Base-by-base conservation (phyloP, 768 basidiomycete species). In the Russula abietina region DNA sequence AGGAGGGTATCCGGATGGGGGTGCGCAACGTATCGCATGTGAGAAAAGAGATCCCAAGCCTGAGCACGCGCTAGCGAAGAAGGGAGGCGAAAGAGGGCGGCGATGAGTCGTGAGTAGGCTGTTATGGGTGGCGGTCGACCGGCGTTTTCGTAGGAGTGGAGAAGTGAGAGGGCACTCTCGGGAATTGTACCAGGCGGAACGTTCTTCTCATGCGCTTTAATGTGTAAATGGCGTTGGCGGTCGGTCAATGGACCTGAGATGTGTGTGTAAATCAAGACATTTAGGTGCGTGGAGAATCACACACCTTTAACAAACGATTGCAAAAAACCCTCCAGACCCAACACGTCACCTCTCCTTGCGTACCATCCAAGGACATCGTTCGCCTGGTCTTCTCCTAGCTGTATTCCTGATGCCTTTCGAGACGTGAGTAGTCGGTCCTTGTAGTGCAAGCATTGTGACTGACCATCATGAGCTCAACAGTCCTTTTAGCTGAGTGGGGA, bases 11-110 rank as follows among this genome's bases (percentile, higher is more conserved):
- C 85, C 0, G 95, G 94, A 4, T 77, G 75, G 0, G 93, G 86
- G 71, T 98, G 93, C 1, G 96, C 92, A 16, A 91, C 90, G 64
- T 97, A 94, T 51, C 96, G 91, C 91, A 97, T 95, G 73, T 99
- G 96, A 2, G 89, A 78, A 73, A 92, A 98, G 45, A 98, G 81
- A 70, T 98, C 92, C 92, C 93, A 97, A 3, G 91, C 95, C 64
- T 91, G 87, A 0, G 90, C 88, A 36, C 81, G 82, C 2, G 82
- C 83, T 1, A 72, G 41, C 69, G 73, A 65, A 12, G 76, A 73
- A 9, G 75, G 77, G 30, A 77, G 75, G 48, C 77, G 77, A 68
- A 82, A 83, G 38, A 86, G 85, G 50, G 79, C 73, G 6, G 77
- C 75, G 62, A 96, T 88, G 52, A 87, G 74, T 24, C 83, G 77